These are phyloP conservation scores for Chalara sp. DNA, from an alignment of 2,329 filamentous ascomycete genomes.

Conservation along the genomic window DNA sequence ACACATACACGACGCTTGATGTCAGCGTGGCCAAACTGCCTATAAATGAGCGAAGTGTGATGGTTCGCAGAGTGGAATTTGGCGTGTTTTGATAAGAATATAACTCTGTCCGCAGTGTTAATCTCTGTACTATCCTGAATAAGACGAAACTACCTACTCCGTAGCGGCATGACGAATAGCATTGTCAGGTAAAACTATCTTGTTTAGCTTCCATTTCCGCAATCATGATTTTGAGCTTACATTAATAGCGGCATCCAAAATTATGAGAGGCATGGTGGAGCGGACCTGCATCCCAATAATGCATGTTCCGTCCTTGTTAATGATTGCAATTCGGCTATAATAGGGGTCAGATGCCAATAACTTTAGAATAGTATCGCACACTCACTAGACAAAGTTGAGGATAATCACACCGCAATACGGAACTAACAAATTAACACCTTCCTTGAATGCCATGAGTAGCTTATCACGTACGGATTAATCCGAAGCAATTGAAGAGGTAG, in stretches of 20 bases:
- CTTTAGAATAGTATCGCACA: not conserved
- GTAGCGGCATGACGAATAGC: slow-evolving; percentile 54
- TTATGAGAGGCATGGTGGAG: slow-evolving; percentile 54
- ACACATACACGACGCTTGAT: slow-evolving; percentile 48
- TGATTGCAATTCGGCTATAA: slow-evolving; percentile 42
- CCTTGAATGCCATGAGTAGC: no score
- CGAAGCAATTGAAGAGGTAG: slow-evolving; percentile 55
- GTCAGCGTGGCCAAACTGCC: slow-evolving; percentile 50
- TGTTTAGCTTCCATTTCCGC: no score
- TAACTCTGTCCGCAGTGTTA: slow-evolving; percentile 21
- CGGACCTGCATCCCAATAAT: slow-evolving; percentile 54
- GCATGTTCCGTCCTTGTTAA: slow-evolving; percentile 46
- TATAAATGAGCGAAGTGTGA: slow-evolving; percentile 52
- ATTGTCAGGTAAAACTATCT: slow-evolving; percentile 46
- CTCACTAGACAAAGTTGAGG: slow-evolving; percentile 55
- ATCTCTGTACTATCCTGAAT: no score
- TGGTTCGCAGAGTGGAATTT: slow-evolving; percentile 38
- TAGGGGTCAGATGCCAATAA: not conserved
- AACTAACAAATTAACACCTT: slow-evolving; percentile 7
- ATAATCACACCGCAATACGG: slow-evolving; percentile 37
- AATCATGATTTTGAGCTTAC: slow-evolving; percentile 9
- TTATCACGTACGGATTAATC: slow-evolving; percentile 40
- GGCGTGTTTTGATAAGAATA: slow-evolving; percentile 45
- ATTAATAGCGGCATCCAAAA: slow-evolving; percentile 54
- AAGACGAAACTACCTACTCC: slow-evolving; percentile 20